Evolutionary conservation across 208 protist genomes (phyloP).

Genomic region (Leishmania turanica): DNA sequence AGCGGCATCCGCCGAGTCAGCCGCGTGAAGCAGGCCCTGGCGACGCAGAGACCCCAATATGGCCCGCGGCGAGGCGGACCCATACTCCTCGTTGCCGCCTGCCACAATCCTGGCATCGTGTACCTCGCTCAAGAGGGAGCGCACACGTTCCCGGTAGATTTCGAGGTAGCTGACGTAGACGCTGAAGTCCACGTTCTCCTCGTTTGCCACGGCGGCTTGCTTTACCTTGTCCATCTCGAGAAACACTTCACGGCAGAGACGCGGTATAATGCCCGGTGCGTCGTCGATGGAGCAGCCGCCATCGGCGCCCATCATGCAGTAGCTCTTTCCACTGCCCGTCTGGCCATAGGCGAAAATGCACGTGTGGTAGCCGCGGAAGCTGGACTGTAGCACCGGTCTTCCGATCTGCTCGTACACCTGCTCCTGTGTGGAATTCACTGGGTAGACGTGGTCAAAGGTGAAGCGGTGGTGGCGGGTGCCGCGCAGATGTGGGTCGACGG

Average conservation of each 20-base stretch:
- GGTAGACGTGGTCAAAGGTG: slow-evolving; percentile 82
- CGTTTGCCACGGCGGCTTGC: slow-evolving; percentile 9
- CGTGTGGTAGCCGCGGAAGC: slow-evolving; percentile 87
- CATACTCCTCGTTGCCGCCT: not conserved
- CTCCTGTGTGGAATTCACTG: slow-evolving; percentile 57
- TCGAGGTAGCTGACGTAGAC: slow-evolving; percentile 92
- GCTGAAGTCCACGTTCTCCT: slow-evolving; percentile 51
- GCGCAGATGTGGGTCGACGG: slow-evolving; percentile 13
- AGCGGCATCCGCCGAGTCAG: slow-evolving; percentile 26
- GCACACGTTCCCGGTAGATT: slow-evolving; percentile 91
- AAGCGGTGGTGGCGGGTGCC: slow-evolving; percentile 46
- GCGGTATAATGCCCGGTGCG: slow-evolving; percentile 83
- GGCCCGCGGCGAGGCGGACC: not conserved
- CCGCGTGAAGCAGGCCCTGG: not conserved
- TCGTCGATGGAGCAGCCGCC: slow-evolving; percentile 56
- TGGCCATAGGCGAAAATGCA: slow-evolving; percentile 94
- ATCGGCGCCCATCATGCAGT: slow-evolving; percentile 89
- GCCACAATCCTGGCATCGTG: slow-evolving; percentile 10
- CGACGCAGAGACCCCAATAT: slow-evolving; percentile 5
- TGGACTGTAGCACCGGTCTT: slow-evolving; percentile 78
- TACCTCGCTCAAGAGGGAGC: slow-evolving; percentile 63
- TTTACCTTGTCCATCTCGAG: slow-evolving; percentile 33
- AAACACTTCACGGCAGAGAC: slow-evolving; percentile 80
- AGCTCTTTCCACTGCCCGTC: slow-evolving; percentile 90
- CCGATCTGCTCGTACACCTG: slow-evolving; percentile 91